These are phyloP conservation scores for Clavispora phyllophila DNA, from an alignment of 805 yeast genomes.

Conservation along the genomic window DNA sequence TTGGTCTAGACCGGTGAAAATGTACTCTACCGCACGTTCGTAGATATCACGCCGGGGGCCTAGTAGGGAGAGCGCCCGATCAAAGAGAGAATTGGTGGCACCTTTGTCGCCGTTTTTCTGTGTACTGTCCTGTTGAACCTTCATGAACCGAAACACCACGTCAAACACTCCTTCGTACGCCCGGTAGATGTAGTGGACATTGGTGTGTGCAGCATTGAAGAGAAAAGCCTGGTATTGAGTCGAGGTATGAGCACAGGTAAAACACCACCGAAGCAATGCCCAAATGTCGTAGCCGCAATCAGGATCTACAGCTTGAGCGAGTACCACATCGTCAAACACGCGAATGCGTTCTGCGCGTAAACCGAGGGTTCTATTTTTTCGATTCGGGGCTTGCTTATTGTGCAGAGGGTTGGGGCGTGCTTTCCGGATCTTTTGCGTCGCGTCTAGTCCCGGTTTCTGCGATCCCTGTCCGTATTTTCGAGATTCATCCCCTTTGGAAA, in stretches of 20 bases:
- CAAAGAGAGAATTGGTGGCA: neutral
- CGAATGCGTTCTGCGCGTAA: slow-evolving; percentile 4
- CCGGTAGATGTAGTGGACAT: slow-evolving; percentile 21
- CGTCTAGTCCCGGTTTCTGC: too few relatives aligned
- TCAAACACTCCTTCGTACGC: slow-evolving; percentile 18
- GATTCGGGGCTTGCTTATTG: too few relatives aligned
- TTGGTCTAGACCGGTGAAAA: slow-evolving; percentile 25
- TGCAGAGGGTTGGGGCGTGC: too few relatives aligned
- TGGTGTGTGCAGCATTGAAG: slow-evolving; percentile 15
- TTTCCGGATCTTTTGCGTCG: too few relatives aligned
- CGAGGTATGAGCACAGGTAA: slow-evolving; percentile 29
- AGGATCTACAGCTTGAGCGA: slow-evolving; percentile 22
- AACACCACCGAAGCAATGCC: slow-evolving; percentile 32
- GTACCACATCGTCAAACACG: slow-evolving; percentile 29
- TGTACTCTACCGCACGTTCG: slow-evolving; percentile 25
- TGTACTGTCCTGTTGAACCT: slow-evolving; percentile 5
- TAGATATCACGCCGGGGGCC: slow-evolving; percentile 22
- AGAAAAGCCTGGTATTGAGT: slow-evolving; percentile 15
- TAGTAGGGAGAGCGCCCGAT: slow-evolving; percentile 18
- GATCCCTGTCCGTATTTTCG: too few relatives aligned
- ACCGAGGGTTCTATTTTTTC: too few relatives aligned
- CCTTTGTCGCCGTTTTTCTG: slow-evolving; percentile 1
- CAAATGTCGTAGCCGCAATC: slow-evolving; percentile 22
- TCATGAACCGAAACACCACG: slow-evolving; percentile 19
- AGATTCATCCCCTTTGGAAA: too few relatives aligned